A percentile compares a stretch with the other conserved stretches of the same genome.
Conservation (phyloP, 1,139 yeast genomes). For the Protomyces inouyei region DNA sequence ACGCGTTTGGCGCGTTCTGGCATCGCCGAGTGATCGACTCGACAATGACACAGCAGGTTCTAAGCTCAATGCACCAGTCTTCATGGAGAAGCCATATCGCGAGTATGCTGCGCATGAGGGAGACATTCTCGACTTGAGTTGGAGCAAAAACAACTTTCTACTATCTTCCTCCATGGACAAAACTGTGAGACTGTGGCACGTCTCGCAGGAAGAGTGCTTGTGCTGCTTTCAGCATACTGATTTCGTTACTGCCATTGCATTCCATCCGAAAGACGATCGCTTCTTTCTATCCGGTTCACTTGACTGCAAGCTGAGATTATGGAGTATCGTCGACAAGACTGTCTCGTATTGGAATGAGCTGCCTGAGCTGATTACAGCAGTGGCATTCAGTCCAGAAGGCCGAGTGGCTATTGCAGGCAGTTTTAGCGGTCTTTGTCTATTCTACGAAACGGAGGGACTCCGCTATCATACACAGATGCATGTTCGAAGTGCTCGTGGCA, state of each 20-base stretch:
- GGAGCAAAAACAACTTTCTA: slow-evolving; percentile 84
- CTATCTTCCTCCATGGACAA: slow-evolving; percentile 81
- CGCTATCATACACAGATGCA: slow-evolving; percentile 54
- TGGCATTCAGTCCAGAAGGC: slow-evolving; percentile 68
- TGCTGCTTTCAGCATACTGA: slow-evolving; percentile 68
- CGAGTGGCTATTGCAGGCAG: slow-evolving; percentile 68
- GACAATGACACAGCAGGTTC: slow-evolving; percentile 10
- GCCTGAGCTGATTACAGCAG: slow-evolving; percentile 58
- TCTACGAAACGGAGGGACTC: slow-evolving; percentile 63
- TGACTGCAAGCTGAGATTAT: slow-evolving; percentile 69
- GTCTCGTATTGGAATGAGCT: slow-evolving; percentile 46
- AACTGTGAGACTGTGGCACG: slow-evolving; percentile 80
- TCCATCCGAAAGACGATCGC: slow-evolving; percentile 83
- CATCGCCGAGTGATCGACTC: slow-evolving; percentile 54
- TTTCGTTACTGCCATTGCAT: slow-evolving; percentile 74
- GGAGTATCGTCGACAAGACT: slow-evolving; percentile 78
- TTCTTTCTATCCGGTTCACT: slow-evolving; percentile 80
- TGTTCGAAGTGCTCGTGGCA: slow-evolving; percentile 37
- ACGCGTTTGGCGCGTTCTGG: slow-evolving; percentile 72
- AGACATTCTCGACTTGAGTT: slow-evolving; percentile 67
- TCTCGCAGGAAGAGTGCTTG: slow-evolving; percentile 59
- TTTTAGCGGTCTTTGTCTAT: slow-evolving; percentile 64
- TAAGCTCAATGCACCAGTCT: slow-evolving; percentile 64
- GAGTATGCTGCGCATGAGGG: slow-evolving; percentile 63
- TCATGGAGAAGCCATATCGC: slow-evolving; percentile 62